Conservation (phyloP, 2,329 filamentous ascomycete species). For the Colletotrichum spinosum region DNA sequence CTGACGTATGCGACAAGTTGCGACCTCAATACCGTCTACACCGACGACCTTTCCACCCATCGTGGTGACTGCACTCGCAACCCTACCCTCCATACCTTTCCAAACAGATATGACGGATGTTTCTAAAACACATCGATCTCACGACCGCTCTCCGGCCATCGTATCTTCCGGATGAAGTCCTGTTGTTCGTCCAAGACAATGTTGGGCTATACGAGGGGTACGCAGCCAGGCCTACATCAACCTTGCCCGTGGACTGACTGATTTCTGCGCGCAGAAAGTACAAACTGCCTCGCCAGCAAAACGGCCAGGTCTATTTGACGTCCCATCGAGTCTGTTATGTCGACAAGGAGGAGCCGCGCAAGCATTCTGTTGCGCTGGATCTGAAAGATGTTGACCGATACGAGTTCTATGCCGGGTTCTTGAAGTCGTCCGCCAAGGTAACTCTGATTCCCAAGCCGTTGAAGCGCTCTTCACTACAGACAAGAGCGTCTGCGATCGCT, state of each 20-base stretch:
- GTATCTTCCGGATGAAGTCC: conserved; percentile 91
- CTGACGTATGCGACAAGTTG: conserved; percentile 28
- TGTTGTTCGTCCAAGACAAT: conserved; percentile 97
- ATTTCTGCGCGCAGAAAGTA: conserved; percentile 76
- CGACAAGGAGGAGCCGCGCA: conserved; percentile 86
- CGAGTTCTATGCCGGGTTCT: conserved; percentile 92
- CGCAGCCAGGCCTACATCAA: conserved; percentile 47
- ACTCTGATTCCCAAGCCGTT: conserved; percentile 85
- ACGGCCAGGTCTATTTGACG: conserved; percentile 95
- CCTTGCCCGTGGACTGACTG: neutral
- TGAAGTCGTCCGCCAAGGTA: conserved; percentile 95
- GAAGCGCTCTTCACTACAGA: conserved; percentile 72
- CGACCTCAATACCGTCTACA: conserved; percentile 1
- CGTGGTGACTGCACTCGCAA: conserved; percentile 14
- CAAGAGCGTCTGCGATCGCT: conserved; percentile 61
- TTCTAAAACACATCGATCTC: conserved; percentile 93
- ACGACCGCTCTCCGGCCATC: conserved; percentile 95
- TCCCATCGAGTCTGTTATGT: conserved; percentile 97
- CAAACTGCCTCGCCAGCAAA: conserved; percentile 93
- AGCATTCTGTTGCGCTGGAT: conserved; percentile 85
- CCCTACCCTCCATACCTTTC: conserved; percentile 6
- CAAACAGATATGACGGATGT: conserved; percentile 80
- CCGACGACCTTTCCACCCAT: conserved; percentile 4
- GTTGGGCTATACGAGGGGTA: conserved; percentile 98
- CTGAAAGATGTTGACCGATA: conserved; percentile 91